A percentile compares a stretch with the other conserved stretches of the same genome.
Conservation (phyloP, 768 basidiomycete genomes). For the Kwoniella mangroviensis region DNA sequence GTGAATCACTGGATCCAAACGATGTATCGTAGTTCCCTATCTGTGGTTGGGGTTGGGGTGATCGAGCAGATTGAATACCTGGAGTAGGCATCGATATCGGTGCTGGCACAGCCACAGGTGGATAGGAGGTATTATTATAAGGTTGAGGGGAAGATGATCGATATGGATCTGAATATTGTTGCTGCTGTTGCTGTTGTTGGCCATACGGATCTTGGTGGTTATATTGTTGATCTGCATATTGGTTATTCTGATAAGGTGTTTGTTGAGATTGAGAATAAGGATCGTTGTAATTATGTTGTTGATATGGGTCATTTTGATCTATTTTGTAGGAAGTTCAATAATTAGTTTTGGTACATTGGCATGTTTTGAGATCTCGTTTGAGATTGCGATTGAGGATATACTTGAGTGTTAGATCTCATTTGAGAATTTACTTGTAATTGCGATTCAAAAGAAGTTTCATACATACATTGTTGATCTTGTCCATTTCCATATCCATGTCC, state of each 20-base stretch:
- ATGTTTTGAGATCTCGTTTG: background rate
- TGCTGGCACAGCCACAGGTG: background rate
- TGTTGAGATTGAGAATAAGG: constrained; percentile 32
- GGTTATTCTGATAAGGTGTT: constrained; percentile 4
- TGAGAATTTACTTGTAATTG: background rate
- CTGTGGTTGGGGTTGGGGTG: background rate
- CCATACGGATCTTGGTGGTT: constrained; percentile 11
- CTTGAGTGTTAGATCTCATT: background rate
- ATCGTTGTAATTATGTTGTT: constrained; percentile 31
- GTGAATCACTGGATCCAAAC: constrained; percentile 21
- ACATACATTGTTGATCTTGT: constrained; percentile 17
- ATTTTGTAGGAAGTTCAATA: background rate
- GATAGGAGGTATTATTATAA: constrained; percentile 13
- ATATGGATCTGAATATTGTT: constrained; percentile 28
- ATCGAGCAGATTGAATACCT: constrained; percentile 9
- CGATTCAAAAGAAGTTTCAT: background rate
- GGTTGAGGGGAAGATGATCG: constrained; percentile 27
- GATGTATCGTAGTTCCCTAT: constrained; percentile 8
- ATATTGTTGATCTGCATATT: constrained; percentile 18
- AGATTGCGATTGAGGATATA: background rate
- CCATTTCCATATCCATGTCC: constrained; percentile 23
- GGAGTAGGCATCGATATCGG: constrained; percentile 24
- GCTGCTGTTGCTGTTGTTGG: constrained; percentile 5
- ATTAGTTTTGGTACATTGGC: background rate
- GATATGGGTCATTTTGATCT: constrained; percentile 16